Evolutionary conservation across 805 yeast genomes (phyloP), one percentile per base, ranked within the genome.

Genomic region (Brettanomyces sp.): DNA sequence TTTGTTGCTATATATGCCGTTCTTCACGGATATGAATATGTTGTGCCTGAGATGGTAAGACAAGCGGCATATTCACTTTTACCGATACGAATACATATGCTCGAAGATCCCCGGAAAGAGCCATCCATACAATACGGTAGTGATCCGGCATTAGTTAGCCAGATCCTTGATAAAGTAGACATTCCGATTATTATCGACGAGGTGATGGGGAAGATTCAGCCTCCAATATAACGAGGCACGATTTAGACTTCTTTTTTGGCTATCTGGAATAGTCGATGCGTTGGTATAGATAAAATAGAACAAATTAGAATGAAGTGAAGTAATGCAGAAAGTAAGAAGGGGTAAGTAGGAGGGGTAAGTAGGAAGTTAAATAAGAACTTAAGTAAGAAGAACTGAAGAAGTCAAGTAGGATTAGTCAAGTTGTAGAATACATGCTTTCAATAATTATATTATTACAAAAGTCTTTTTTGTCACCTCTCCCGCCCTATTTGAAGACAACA

Each of bases 121-220:
- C 72, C 80, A 0, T 65, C 78, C 2, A 54, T 78, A 32, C 61
- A 68, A 39, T 80, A 77, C 61, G 85, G 86, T 1, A 72, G 82
- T 39, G 82, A 79, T 49, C 49, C 63, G 12, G 63, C 56, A 9
- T 47, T 76, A 14, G 66, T 72, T 4, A 56, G 59, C 18, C 68
- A 66, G 43, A 58, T 78, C 56, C 53, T 75, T 50, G 56, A 56
- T 34, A 64, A 65, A 40, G 70, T 80, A 69, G 72, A 69, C 43
- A 69, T 69, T 0, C 73, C 70, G 13, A 53, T 73, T 39, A 68
- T 80, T 0, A 65, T 79, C 0, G 82, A 76, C 43, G 75, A 75
- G 47, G 76, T 78, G 3, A 52, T 80, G 39, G 62, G 60, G 21
- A 66, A 66, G 36, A 79, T 80, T 0, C 70, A 69, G 18, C 74